Evolutionary conservation across 192 early-diverging fungal species (phyloP), one percentile per base, ranked within the genome.

Genomic region (Linnemannia exigua): DNA sequence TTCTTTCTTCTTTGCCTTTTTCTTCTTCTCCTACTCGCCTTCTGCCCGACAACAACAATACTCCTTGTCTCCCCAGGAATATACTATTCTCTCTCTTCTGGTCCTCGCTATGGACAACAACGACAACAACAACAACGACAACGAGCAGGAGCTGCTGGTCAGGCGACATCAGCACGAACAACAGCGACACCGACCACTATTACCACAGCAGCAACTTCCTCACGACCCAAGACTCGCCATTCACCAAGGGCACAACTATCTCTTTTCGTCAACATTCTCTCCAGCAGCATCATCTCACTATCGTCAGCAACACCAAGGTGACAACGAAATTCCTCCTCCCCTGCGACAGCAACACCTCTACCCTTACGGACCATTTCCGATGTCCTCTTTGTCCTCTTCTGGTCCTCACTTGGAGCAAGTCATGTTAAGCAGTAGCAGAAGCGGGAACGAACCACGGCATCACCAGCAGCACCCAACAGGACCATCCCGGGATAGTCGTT

Each of bases 301-400:
- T n/a, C 52, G 8, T 11, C 52, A 54, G 11, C 58, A 63, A 31
- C 9, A 63, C 12, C 28, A 31, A 63, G 63, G 9, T 38, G 38
- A 38, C 37, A 17, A 15, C 14, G 31, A 38, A 7, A 28, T 63
- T 36, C 37, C 20, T 63, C 74, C 22, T 20, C 6, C 67, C 28
- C 28, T 50, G 33, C 61, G 12, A 19, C 75, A 76, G 75, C 44
- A 68, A 12, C 61, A 37, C 17, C 66, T 28, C 15, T 72, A 80
- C 70, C 20, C 33, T 22, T 41, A 69, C 37, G 37, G 19, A 7
- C 58, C 58, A 0, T 31, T 15, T 63, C 28, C 58, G n/a, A 15
- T 63, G 58, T 11, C 58, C 1, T 33, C 58, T 25, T 63, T 25
- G 3, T 12, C 58, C 15, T 63, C 58, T 63, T 14, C 28, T 63